phyloP scores from a whole-genome alignment of 1,139 yeast genomes.

The Yamadazyma aaseri region DNA sequence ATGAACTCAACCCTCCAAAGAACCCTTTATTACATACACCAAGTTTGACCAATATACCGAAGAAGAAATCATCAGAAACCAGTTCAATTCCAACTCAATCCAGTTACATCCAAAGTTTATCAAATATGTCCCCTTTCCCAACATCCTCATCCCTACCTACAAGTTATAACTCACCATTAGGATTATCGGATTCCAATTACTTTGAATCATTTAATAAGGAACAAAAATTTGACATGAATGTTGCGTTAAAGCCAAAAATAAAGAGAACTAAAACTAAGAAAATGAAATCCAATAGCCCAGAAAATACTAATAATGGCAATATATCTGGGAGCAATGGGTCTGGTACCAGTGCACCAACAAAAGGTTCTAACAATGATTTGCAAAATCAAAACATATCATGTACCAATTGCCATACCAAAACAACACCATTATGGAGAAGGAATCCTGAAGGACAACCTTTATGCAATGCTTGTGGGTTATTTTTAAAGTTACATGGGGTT shows the following conservation, averaged over 20 bases:
- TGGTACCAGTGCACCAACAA: not conserved
- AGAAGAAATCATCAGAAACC: not conserved
- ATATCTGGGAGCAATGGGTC: not conserved
- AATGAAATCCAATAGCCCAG: slow-evolving; percentile 12
- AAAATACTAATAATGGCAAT: slow-evolving; percentile 1
- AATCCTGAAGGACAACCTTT: slow-evolving; percentile 56
- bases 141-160: slow-evolving; percentile 14
- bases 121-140: slow-evolving; percentile 6
- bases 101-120: slow-evolving; percentile 4
- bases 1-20: slow-evolving; percentile 10
- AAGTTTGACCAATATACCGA: slow-evolving; percentile 7
- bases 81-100: slow-evolving; percentile 3
- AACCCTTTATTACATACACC: slow-evolving; percentile 6
- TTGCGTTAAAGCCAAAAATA: slow-evolving; percentile 12
- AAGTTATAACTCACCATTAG: slow-evolving; percentile 13
- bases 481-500: slow-evolving; percentile 56
- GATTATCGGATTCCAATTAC: slow-evolving; percentile 13
- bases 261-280: slow-evolving; percentile 13
- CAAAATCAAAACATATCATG: slow-evolving; percentile 23
- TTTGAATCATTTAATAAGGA: slow-evolving; percentile 13
- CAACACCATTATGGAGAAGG: slow-evolving; percentile 60
- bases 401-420: slow-evolving; percentile 53
- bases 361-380: slow-evolving; percentile 5
- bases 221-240: slow-evolving; percentile 10
- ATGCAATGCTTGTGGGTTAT: slow-evolving; percentile 62